Evolutionary conservation across 768 basidiomycete genomes (phyloP).

Genomic region (Fomitopsis pulvina): DNA sequence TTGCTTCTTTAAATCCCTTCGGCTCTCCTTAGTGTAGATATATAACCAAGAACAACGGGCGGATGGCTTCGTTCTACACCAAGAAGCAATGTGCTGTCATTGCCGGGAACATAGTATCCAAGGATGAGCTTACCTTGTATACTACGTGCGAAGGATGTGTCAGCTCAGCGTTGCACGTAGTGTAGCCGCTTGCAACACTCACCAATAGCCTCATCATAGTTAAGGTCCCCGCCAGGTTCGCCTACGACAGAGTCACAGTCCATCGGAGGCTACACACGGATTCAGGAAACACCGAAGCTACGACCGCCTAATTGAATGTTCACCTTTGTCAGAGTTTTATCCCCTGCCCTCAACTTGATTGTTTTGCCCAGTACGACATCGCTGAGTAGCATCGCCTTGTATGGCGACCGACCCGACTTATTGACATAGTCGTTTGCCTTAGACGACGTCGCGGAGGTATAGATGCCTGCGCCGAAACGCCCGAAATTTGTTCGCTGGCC

Average conservation of each 20-base stretch:
- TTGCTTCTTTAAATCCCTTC: too few species aligned
- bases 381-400: constrained; percentile 18
- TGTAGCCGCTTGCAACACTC: background rate
- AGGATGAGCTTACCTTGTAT: constrained; percentile 15
- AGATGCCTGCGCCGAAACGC: constrained; percentile 20
- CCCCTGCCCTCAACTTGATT: constrained; percentile 7
- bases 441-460: constrained; percentile 23
- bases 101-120: background rate
- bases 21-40: too few species aligned
- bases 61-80: constrained; percentile 20
- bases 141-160: constrained; percentile 4
- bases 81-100: background rate
- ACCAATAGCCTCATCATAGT: constrained; percentile 24
- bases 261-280: constrained; percentile 13
- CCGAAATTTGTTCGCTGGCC: constrained; percentile 16
- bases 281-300: background rate
- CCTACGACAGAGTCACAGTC: constrained; percentile 20
- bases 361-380: constrained; percentile 19
- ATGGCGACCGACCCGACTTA: constrained; percentile 7
- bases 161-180: background rate
- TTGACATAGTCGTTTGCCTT: constrained; percentile 20
- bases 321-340: constrained; percentile 16
- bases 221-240: constrained; percentile 21
- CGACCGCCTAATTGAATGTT: background rate
- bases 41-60: constrained; percentile 17